phyloP scores from a whole-genome alignment of 164 flowering plant genomes.

The Houttuynia cordata region DNA sequence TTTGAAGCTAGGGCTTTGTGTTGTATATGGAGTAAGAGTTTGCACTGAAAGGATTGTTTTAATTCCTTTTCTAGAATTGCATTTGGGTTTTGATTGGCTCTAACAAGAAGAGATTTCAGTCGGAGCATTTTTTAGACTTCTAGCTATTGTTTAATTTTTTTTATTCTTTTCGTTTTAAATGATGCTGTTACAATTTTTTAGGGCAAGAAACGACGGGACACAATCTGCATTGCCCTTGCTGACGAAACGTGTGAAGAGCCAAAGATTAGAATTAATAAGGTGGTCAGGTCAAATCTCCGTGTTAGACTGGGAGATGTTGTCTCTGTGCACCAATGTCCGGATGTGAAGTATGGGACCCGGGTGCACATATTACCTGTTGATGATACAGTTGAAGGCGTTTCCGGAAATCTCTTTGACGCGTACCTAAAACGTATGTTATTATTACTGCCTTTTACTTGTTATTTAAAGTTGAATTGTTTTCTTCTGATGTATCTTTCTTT shows the following conservation, averaged over 20 bases:
- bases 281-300: constrained; percentile 69
- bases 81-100: too few relatives aligned
- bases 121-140: too few relatives aligned
- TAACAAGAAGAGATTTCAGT: too few relatives aligned
- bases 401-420: constrained; percentile 80
- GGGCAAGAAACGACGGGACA: constrained; percentile 84
- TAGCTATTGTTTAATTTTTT: too few relatives aligned
- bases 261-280: constrained; percentile 84
- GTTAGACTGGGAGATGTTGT: constrained; percentile 85
- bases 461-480: background rate
- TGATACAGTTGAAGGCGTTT: constrained; percentile 78
- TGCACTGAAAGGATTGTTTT: too few relatives aligned
- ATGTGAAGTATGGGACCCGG: constrained; percentile 78
- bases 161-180: background rate
- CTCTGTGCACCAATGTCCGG: constrained; percentile 79
- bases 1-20: too few relatives aligned
- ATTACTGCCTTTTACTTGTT: background rate
- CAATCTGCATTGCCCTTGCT: constrained; percentile 81
- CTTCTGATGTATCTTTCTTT: background rate
- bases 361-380: constrained; percentile 82
- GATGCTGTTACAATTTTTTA: constrained; percentile 6
- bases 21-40: too few relatives aligned
- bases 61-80: too few relatives aligned
- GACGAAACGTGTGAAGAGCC: constrained; percentile 87
- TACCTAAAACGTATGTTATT: constrained; percentile 63